These are phyloP conservation scores for Hirsutella minnesotensis DNA, from an alignment of 2,329 filamentous ascomycete species.

Conservation along the genomic window DNA sequence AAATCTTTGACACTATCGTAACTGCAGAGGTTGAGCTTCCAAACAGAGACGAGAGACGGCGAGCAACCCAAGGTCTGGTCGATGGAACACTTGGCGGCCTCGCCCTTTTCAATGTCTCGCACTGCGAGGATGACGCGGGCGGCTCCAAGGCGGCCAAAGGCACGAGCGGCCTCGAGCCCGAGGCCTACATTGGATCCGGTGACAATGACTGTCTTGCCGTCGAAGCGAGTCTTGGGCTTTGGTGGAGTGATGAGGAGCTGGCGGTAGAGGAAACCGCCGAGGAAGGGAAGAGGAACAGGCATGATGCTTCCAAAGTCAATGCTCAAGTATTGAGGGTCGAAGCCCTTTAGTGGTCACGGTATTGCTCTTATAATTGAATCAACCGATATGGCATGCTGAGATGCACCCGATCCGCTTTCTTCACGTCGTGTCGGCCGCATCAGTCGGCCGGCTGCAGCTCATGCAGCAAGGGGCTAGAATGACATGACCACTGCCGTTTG, in stretches of 20 bases:
- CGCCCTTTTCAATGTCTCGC: neutral
- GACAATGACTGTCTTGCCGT: constrained; percentile 3
- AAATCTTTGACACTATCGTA: neutral
- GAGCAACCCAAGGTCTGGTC: neutral
- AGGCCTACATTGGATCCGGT: constrained; percentile 3
- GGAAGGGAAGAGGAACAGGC: constrained; percentile 1
- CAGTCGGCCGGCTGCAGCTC: no score
- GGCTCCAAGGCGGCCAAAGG: constrained; percentile 1
- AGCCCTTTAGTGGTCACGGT: no score
- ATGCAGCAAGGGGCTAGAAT: no score
- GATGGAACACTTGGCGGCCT: neutral
- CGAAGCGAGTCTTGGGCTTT: neutral
- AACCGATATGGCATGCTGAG: no score
- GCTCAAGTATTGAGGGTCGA: no score
- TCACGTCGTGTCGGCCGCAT: no score
- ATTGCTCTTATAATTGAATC: no score
- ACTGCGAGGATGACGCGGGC: neutral
- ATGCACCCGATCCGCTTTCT: no score
- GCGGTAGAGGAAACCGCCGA: constrained; percentile 3
- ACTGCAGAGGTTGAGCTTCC: neutral
- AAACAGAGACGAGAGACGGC: neutral
- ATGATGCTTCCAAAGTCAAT: no score
- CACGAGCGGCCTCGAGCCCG: constrained; percentile 1
- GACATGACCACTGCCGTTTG: no score
- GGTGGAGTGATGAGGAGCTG: constrained; percentile 1